Conservation (phyloP, 495 filamentous ascomycete species). For the Lasiosphaeria hispida region DNA sequence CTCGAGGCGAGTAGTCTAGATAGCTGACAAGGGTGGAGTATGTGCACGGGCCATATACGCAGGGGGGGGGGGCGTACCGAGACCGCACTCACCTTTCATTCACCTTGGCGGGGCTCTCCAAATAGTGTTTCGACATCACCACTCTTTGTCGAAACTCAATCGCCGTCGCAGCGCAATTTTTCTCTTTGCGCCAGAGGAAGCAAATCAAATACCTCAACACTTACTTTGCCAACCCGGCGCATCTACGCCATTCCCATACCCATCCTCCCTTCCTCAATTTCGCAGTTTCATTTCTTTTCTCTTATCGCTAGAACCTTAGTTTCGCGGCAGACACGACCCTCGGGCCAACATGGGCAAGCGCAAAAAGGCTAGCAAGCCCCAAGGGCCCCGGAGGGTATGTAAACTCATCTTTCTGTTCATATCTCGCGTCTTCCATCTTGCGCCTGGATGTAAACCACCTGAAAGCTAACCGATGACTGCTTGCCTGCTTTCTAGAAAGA, state of each 20-base stretch:
- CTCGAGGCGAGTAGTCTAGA: no score
- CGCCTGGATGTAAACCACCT: background rate
- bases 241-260: background rate
- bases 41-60: no score
- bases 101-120: no score
- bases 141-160: no score
- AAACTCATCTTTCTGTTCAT: no score
- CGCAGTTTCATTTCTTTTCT: background rate
- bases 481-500: conserved; percentile 58
- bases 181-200: no score
- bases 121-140: no score
- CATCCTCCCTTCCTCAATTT: background rate
- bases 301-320: background rate
- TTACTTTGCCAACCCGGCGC: background rate
- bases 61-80: no score
- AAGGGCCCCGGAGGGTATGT: background rate
- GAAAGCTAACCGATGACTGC: background rate
- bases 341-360: conserved; percentile 10
- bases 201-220: no score
- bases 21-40: no score
- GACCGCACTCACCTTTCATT: no score
- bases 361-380: conserved; percentile 12
- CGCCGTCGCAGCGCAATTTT: no score
- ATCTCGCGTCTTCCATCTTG: background rate
- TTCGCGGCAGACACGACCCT: background rate